A percentile compares a stretch with the other conserved stretches of the same genome.
These are phyloP conservation scores for Ogataea minuta DNA, from an alignment of 805 yeast genomes.

Conservation along the genomic window DNA sequence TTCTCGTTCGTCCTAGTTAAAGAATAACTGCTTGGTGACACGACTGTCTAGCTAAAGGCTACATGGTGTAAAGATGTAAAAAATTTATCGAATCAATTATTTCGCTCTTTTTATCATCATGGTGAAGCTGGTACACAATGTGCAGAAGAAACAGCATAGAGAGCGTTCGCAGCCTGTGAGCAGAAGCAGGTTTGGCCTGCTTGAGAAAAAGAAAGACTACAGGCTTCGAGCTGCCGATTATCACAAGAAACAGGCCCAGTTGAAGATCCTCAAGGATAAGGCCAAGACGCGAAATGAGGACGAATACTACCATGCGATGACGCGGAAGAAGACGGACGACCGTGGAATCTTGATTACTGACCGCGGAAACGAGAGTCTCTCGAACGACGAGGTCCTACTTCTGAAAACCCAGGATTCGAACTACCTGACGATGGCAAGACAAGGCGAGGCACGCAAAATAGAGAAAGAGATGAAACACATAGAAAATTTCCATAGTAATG, in stretches of 20 bases:
- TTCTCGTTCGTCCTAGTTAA: too few species aligned
- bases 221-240: constrained; percentile 53
- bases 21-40: neutral
- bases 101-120: constrained; percentile 33
- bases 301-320: constrained; percentile 96
- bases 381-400: constrained; percentile 74
- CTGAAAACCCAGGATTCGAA: constrained; percentile 89
- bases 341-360: constrained; percentile 68
- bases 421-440: constrained; percentile 75
- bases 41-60: neutral
- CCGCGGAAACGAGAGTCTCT: constrained; percentile 58
- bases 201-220: constrained; percentile 92
- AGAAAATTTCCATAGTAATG: constrained; percentile 50
- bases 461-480: constrained; percentile 51
- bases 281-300: constrained; percentile 82
- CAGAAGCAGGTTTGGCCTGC: constrained; percentile 73
- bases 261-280: constrained; percentile 71
- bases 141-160: constrained; percentile 93
- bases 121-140: constrained; percentile 82
- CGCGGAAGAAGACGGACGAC: constrained; percentile 60
- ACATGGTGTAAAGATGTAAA: constrained; percentile 10
- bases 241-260: constrained; percentile 57
- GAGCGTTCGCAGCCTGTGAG: constrained; percentile 86
- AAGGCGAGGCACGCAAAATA: constrained; percentile 64
- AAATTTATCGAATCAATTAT: constrained; percentile 1